Conservation (phyloP, 768 basidiomycete genomes). For the Amanita phalloides region DNA sequence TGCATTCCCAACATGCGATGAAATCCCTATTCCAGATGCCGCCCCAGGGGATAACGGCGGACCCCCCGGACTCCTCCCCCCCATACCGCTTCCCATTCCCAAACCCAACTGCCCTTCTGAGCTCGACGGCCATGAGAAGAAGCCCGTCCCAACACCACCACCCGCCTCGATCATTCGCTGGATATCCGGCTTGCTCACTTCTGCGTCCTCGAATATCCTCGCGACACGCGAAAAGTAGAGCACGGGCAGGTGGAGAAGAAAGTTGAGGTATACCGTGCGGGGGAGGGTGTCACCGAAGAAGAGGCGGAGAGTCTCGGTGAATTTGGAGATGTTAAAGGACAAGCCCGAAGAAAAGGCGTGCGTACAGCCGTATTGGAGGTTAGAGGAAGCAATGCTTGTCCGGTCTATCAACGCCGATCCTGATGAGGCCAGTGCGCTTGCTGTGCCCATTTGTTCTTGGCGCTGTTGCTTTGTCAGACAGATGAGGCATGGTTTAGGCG, state of each 20-base stretch:
- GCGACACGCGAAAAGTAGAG: constrained; percentile 75
- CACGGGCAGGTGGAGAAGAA: constrained; percentile 61
- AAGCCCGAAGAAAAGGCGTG: constrained; percentile 8
- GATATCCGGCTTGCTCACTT: constrained; percentile 59
- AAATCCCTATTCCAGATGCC: not conserved
- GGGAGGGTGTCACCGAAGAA: not conserved
- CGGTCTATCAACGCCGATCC: constrained; percentile 11
- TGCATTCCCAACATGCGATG: not conserved
- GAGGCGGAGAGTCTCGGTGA: not conserved
- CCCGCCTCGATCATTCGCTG: constrained; percentile 33
- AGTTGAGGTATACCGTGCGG: constrained; percentile 21
- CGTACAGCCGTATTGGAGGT: constrained; percentile 18
- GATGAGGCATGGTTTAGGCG: constrained; percentile 6
- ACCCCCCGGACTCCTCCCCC: not conserved
- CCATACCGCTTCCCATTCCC: not conserved
- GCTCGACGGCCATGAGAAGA: not conserved
- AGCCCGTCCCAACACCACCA: constrained; percentile 10
- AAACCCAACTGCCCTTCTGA: not conserved
- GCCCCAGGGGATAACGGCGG: not conserved
- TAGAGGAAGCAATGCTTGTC: constrained; percentile 10
- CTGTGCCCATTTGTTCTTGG: not conserved
- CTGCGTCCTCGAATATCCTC: constrained; percentile 66
- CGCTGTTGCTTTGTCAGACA: constrained; percentile 11
- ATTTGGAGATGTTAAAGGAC: constrained; percentile 11
- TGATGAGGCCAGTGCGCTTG: constrained; percentile 24